These are phyloP conservation scores for Fraxinus sp. DNA, from an alignment of 305 asterid species.

Conservation along the genomic window DNA sequence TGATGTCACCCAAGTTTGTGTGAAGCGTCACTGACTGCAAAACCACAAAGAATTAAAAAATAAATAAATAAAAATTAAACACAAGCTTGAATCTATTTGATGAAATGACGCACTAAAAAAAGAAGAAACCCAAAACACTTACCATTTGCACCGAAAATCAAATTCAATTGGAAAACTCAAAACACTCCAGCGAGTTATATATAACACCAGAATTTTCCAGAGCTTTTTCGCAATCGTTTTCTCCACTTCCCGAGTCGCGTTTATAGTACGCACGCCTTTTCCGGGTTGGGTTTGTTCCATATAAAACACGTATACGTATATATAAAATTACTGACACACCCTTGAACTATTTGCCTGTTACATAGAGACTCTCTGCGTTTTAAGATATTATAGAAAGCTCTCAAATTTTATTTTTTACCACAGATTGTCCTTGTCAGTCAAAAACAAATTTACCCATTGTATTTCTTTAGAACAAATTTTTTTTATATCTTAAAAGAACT, in stretches of 20 bases:
- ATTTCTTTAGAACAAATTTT: not conserved
- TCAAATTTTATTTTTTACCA: not conserved
- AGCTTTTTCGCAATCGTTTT: not conserved
- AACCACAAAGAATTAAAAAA: not conserved
- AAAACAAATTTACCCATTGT: not conserved
- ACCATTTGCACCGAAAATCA: conserved; percentile 25
- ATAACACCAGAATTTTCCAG: not conserved
- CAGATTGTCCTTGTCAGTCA: not conserved
- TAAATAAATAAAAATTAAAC: not conserved
- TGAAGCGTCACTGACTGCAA: conserved; percentile 87
- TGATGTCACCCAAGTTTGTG: conserved; percentile 95
- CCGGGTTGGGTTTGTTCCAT: not conserved
- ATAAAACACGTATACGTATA: not conserved
- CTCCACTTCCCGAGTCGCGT: not conserved
- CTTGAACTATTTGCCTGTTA: not conserved
- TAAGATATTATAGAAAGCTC: not conserved
- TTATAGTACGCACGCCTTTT: not conserved
- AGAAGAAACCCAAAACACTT: not conserved
- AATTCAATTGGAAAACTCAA: not conserved
- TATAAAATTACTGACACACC: not conserved
- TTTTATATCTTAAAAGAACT: not conserved
- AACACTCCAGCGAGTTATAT: not conserved
- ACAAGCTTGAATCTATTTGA: conserved; percentile 13
- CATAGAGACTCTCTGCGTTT: not conserved
- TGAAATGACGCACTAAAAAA: conserved; percentile 20